Evolutionary conservation across 148 eudicot species (phyloP).

Genomic region (Cornus kousa): DNA sequence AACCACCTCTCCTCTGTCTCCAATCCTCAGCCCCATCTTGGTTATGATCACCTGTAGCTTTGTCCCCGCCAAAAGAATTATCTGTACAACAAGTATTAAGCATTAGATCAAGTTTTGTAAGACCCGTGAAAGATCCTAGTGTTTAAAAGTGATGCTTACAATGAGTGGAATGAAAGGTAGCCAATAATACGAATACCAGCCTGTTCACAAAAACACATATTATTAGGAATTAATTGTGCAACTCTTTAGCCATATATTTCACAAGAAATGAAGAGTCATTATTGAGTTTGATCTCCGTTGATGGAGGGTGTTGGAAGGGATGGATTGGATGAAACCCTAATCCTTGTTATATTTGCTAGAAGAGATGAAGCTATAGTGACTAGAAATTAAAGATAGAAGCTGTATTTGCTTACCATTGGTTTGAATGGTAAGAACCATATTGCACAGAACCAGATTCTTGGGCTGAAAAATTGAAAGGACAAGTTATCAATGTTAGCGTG

Average conservation of each 20-base stretch:
- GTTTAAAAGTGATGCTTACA: conserved; percentile 23
- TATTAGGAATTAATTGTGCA: neutral
- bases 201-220: conserved; percentile 6
- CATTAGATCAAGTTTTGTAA: neutral
- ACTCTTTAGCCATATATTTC: too few species aligned
- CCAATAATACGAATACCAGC: conserved; percentile 30
- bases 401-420: conserved; percentile 39
- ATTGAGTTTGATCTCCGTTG: too few species aligned
- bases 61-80: conserved; percentile 42
- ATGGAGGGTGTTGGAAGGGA: too few species aligned
- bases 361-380: neutral
- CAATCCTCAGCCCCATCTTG: conserved; percentile 41
- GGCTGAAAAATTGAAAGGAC: conserved; percentile 27
- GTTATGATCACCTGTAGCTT: conserved; percentile 55
- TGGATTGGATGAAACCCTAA: too few species aligned
- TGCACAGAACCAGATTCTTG: conserved; percentile 49
- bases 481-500: neutral
- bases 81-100: neutral
- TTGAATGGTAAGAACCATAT: conserved; percentile 41
- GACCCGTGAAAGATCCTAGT: neutral
- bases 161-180: conserved; percentile 44
- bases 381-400: too few species aligned
- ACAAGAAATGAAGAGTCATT: too few species aligned
- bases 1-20: conserved; percentile 39
- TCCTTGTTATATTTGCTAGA: too few species aligned